A percentile compares a stretch with the other conserved stretches of the same genome.
These are phyloP conservation scores for Pontederia paniculata DNA, from an alignment of 176 grass and related monocot genomes.

Conservation along the genomic window DNA sequence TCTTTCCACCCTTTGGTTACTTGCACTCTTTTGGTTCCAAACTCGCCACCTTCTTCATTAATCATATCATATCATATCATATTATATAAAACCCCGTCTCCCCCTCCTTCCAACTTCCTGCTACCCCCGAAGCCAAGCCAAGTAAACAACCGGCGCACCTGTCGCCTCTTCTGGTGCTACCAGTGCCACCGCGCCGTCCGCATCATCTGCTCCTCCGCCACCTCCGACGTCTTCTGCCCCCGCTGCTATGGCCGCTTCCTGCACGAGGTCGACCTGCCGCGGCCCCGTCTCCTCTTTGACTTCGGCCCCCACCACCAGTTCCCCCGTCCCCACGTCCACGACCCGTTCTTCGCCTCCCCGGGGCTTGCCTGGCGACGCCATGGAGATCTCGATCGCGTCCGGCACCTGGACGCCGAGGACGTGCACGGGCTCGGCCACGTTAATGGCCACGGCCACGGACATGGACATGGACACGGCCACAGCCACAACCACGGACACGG, in stretches of 20 bases:
- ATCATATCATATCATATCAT: too few relatives aligned
- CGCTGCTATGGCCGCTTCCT: conserved; percentile 82
- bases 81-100: too few relatives aligned
- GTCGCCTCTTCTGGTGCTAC: conserved; percentile 78
- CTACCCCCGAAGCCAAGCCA: too few relatives aligned
- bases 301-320: conserved; percentile 31
- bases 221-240: conserved; percentile 76
- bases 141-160: conserved; percentile 17
- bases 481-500: too few relatives aligned
- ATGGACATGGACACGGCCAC: too few relatives aligned
- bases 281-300: conserved; percentile 24
- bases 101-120: too few relatives aligned
- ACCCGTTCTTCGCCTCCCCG: not conserved
- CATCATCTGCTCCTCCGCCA: conserved; percentile 44
- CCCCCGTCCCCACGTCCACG: conserved; percentile 31
- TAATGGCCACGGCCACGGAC: too few relatives aligned
- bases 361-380: not conserved
- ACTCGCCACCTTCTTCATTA: too few relatives aligned
- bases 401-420: not conserved
- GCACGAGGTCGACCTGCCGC: conserved; percentile 65
- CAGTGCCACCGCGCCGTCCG: conserved; percentile 61
- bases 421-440: not conserved
- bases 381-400: conserved; percentile 3
- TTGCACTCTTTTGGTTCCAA: too few relatives aligned
- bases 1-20: too few relatives aligned